These are phyloP conservation scores for Plenodomus lindquistii DNA, from an alignment of 2,329 filamentous ascomycete genomes.

Conservation along the genomic window DNA sequence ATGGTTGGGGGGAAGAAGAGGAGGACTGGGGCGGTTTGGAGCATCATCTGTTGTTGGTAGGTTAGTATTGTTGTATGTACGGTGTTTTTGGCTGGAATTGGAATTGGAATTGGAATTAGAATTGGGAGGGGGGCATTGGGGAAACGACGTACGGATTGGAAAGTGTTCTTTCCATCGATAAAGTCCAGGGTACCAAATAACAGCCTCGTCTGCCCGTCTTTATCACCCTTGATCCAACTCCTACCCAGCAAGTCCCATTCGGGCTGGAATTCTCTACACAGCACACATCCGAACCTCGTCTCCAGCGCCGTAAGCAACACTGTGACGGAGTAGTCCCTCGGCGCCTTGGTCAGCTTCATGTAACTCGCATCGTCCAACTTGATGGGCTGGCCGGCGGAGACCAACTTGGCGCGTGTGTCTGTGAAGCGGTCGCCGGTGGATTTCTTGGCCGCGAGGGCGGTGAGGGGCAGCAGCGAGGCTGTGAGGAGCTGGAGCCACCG, in stretches of 20 bases:
- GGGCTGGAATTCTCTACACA: slow-evolving; percentile 89
- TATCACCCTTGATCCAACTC: slow-evolving; percentile 87
- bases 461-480: slow-evolving; percentile 64
- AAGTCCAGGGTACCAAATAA: slow-evolving; percentile 90
- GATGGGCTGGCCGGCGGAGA: slow-evolving; percentile 64
- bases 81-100: too few species aligned
- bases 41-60: slow-evolving; percentile 69
- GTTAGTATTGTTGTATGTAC: slow-evolving; percentile 27
- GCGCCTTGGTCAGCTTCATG: slow-evolving; percentile 71
- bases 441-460: slow-evolving; percentile 67
- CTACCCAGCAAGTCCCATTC: slow-evolving; percentile 88
- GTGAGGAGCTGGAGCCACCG: slow-evolving; percentile 65
- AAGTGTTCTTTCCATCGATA: slow-evolving; percentile 76
- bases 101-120: background rate
- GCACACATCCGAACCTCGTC: slow-evolving; percentile 76
- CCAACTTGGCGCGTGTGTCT: slow-evolving; percentile 70
- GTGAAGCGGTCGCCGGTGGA: slow-evolving; percentile 67
- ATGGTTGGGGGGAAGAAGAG: slow-evolving; percentile 83
- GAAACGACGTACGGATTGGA: slow-evolving; percentile 77
- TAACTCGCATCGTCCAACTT: slow-evolving; percentile 80
- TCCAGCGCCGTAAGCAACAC: slow-evolving; percentile 89
- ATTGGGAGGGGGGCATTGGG: background rate
- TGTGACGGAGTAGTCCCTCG: slow-evolving; percentile 81
- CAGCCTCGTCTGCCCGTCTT: slow-evolving; percentile 70
- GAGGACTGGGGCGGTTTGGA: slow-evolving; percentile 92